Percentiles rank a stretch among this genome's conserved stretches.
Conservation (phyloP, 2,329 filamentous ascomycete genomes). For the Fusarium guadeloupense region DNA sequence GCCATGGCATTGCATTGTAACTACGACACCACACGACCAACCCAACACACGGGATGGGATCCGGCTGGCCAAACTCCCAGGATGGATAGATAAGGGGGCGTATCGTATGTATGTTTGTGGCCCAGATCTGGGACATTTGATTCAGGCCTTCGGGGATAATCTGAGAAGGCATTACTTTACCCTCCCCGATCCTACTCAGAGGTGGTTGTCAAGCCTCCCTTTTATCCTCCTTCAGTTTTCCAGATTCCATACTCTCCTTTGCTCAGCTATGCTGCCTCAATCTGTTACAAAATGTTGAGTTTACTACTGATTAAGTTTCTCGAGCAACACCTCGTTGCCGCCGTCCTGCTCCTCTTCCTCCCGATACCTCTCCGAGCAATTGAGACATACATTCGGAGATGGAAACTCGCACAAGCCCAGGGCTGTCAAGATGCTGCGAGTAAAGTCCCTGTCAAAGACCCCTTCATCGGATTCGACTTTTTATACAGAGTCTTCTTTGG, state of each 20-base stretch:
- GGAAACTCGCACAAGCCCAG: constrained; percentile 23
- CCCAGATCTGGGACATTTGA: constrained; percentile 41
- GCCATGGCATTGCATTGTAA: constrained; percentile 5
- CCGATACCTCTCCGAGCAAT: constrained; percentile 22
- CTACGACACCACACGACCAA: constrained; percentile 13
- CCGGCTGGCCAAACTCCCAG: background rate
- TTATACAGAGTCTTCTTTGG: constrained; percentile 45
- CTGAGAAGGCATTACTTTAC: constrained; percentile 35
- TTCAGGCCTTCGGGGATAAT: constrained; percentile 41
- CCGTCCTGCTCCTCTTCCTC: constrained; percentile 30
- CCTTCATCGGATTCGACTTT: constrained; percentile 49
- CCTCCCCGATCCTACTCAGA: constrained; percentile 22
- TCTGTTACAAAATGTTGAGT: constrained; percentile 28
- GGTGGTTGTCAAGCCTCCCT: constrained; percentile 23
- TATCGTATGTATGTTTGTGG: constrained; percentile 22
- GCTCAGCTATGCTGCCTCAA: background rate
- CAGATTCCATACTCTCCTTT: constrained; percentile 2
- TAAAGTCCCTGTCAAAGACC: constrained; percentile 43
- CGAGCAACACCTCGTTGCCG: constrained; percentile 28
- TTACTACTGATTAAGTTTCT: constrained; percentile 24
- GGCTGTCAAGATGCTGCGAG: constrained; percentile 40
- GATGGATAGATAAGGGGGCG: constrained; percentile 1
- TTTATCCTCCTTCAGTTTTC: background rate
- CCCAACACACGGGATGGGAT: constrained; percentile 2
- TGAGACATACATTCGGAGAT: constrained; percentile 24